Base-by-base conservation (phyloP, 306 rosid species). In the Parietaria judaica region DNA sequence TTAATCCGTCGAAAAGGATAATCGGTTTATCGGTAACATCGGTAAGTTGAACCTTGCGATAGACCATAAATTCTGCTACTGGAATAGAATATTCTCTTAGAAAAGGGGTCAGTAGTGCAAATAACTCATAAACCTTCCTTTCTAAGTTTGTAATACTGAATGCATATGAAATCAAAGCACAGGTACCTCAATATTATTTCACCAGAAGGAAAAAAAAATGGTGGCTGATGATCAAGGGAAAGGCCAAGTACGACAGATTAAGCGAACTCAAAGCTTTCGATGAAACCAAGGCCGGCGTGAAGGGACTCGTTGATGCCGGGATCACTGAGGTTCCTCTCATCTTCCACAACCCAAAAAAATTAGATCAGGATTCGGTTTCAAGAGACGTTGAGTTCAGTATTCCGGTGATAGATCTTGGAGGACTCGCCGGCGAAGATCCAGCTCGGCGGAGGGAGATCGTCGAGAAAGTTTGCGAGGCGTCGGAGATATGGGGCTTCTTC, bases 271-370 rank as follows among this genome's bases (percentile, higher is more conserved):
- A 72, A 66, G 79, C 85, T 10, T 83, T 80, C 63, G 85, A 80
- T 56, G 76, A 78, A n/a, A 69, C 86, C 16, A 80, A 77, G 58
- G 66, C 51, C 13, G 85, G 81, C 58, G 89, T 80, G 3, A 75
- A 83, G 48, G 83, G 84, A 6, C 83, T 83, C 5, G 71, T 78
- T 36, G 89, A 83, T 65, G 76, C 72, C 36, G 82, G 82, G 6
- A 11, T 78, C 9, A 51, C 75, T 3, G 59, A 66, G 55, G 58
- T 84, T n/a, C 84, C 84, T 14, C 60, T 35, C 8, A 51, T 75
- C 3, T 83, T 80, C 61, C 1, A 63, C 64, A 46, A 43, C 9
- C 50, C 11, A 8, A 13, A 46, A 13, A 46, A n/a, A n/a, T n/a
- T 23, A 23, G 46, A 60, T 8, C 6, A 60, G 46, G 59, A 51